phyloP scores from a whole-genome alignment of 164 flowering plant genomes.

The Protea cynaroides region DNA sequence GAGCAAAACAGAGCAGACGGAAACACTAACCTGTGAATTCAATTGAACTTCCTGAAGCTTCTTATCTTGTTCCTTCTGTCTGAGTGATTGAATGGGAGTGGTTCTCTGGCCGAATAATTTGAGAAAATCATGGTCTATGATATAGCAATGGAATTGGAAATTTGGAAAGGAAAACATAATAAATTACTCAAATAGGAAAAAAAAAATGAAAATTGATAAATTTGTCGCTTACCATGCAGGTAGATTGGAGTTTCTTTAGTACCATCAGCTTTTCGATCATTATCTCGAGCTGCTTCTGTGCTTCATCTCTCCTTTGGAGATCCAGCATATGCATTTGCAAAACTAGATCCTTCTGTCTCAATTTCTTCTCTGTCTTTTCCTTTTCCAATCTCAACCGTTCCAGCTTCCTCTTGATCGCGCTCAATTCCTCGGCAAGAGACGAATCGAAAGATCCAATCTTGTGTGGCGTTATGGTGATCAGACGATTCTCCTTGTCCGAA shows the following conservation, averaged over 20 bases:
- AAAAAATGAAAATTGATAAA: neutral
- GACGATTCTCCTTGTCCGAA: neutral
- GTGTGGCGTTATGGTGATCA: neutral
- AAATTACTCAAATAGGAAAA: neutral
- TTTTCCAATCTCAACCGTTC: constrained; percentile 52
- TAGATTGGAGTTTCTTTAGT: constrained; percentile 45
- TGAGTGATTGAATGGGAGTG: constrained; percentile 45
- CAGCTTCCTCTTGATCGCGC: constrained; percentile 49
- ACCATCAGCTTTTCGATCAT: constrained; percentile 57
- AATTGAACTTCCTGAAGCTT: constrained; percentile 18
- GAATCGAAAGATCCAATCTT: neutral
- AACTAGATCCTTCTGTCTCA: constrained; percentile 42
- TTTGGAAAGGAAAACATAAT: no score
- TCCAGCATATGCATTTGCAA: constrained; percentile 44
- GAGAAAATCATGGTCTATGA: neutral
- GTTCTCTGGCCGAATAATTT: constrained; percentile 26
- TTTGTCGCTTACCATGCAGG: constrained; percentile 25
- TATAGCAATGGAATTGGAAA: no score
- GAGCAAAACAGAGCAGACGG: neutral
- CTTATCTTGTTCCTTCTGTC: constrained; percentile 45
- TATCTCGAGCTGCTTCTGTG: constrained; percentile 53
- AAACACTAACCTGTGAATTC: neutral
- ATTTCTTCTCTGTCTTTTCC: constrained; percentile 58
- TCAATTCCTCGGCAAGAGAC: constrained; percentile 74
- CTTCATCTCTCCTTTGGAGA: constrained; percentile 41